Evolutionary conservation across 805 yeast genomes (phyloP).

Genomic region (Candida verbasci): DNA sequence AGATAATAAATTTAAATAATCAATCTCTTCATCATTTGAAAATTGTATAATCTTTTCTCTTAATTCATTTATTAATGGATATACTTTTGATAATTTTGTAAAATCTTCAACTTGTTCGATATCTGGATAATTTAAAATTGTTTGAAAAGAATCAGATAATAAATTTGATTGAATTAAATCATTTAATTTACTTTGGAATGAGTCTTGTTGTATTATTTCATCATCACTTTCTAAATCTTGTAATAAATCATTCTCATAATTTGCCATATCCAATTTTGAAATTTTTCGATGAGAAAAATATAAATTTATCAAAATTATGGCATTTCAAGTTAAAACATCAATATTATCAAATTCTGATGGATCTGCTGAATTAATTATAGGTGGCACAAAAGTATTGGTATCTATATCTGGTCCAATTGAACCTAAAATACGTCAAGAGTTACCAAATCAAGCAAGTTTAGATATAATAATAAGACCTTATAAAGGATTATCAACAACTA

Average conservation of each 20-base stretch:
- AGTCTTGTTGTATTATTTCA: constrained; percentile 10
- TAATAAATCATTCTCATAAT: constrained; percentile 39
- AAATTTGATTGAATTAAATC: constrained; percentile 8
- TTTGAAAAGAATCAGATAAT: constrained; percentile 10
- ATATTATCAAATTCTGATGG: constrained; percentile 70
- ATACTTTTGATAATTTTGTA: constrained; percentile 17
- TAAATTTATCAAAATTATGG: constrained; percentile 6
- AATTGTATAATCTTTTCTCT: constrained; percentile 16
- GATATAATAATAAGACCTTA: constrained; percentile 80
- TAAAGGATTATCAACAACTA: constrained; percentile 65
- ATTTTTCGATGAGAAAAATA: constrained; percentile 1
- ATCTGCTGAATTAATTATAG: constrained; percentile 56
- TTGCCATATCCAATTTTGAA: constrained; percentile 17
- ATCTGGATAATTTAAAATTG: constrained; percentile 16
- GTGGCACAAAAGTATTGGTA: constrained; percentile 54
- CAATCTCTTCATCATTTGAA: constrained; percentile 21
- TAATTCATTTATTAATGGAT: constrained; percentile 19
- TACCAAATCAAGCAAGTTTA: constrained; percentile 71
- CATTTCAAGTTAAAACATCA: constrained; percentile 19
- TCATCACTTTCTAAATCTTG: constrained; percentile 36
- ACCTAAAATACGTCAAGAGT: constrained; percentile 74
- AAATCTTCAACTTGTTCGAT: constrained; percentile 17
- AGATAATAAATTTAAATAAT: constrained; percentile 28
- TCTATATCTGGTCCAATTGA: constrained; percentile 93
- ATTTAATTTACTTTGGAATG: constrained; percentile 13